Percentiles rank a stretch among this genome's conserved stretches.
These are phyloP conservation scores for Clonostachys sp. DNA, from an alignment of 2,329 filamentous ascomycete genomes.

Conservation along the genomic window DNA sequence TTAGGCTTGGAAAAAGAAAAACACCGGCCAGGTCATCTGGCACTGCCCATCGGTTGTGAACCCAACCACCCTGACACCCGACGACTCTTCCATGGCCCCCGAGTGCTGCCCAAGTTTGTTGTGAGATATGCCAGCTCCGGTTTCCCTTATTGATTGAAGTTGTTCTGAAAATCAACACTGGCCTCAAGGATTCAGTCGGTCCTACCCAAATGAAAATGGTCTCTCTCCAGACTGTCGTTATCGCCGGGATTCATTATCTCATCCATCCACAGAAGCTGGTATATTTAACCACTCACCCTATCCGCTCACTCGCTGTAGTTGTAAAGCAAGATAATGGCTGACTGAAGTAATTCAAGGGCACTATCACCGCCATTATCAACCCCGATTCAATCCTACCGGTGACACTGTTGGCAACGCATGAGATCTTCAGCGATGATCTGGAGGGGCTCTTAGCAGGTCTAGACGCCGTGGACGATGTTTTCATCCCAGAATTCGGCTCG, in stretches of 20 bases:
- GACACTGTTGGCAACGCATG: constrained; percentile 28
- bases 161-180: too few species aligned
- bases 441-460: constrained; percentile 24
- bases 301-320: not conserved
- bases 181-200: too few species aligned
- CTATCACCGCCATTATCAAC: constrained; percentile 33
- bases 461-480: constrained; percentile 29
- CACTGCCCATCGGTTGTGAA: too few species aligned
- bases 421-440: constrained; percentile 27
- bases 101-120: too few species aligned
- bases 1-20: too few species aligned
- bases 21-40: too few species aligned
- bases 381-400: constrained; percentile 32
- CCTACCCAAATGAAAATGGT: not conserved
- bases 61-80: too few species aligned
- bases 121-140: too few species aligned
- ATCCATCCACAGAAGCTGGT: constrained; percentile 31
- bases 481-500: constrained; percentile 27
- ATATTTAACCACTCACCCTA: not conserved
- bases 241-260: constrained; percentile 31
- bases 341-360: constrained; percentile 17
- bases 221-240: constrained; percentile 25
- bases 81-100: too few species aligned
- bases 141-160: too few species aligned
- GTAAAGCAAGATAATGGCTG: not conserved